A percentile compares a stretch with the other conserved stretches of the same genome.
These are phyloP conservation scores for Metschnikowia cerradonensis DNA, from an alignment of 805 yeast genomes.

Conservation along the genomic window DNA sequence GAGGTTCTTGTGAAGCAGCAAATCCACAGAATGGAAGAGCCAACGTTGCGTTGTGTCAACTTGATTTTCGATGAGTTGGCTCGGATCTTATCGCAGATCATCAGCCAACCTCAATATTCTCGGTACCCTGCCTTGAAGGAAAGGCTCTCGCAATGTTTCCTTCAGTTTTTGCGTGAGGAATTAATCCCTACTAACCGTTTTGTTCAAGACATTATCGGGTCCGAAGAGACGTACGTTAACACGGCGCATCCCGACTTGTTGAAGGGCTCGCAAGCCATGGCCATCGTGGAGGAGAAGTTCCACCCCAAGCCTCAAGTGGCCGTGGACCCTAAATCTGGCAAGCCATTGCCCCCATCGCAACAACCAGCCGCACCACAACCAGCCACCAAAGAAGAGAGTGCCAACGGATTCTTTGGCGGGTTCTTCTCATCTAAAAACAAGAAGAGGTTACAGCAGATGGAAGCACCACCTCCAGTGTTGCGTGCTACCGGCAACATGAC, in stretches of 20 bases:
- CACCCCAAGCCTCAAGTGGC: conserved; percentile 71
- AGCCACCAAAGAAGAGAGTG: conserved; percentile 37
- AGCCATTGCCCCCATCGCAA: conserved; percentile 55
- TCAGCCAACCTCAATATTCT: conserved; percentile 74
- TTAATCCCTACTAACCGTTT: conserved; percentile 82
- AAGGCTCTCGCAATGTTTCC: conserved; percentile 73
- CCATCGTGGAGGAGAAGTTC: conserved; percentile 82
- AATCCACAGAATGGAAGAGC: conserved; percentile 90
- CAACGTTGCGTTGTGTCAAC: conserved; percentile 80
- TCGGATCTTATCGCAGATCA: conserved; percentile 79
- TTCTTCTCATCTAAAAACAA: conserved; percentile 90
- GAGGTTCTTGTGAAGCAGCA: conserved; percentile 80
- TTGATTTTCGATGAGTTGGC: conserved; percentile 93
- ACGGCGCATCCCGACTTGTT: conserved; percentile 97
- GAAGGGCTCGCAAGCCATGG: conserved; percentile 93
- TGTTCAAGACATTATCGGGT: conserved; percentile 73
- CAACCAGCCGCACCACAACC: conserved; percentile 28
- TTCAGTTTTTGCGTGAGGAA: conserved; percentile 74
- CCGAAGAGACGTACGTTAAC: conserved; percentile 93
- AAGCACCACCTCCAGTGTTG: conserved; percentile 93
- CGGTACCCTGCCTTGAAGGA: conserved; percentile 92
- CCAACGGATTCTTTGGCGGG: conserved; percentile 89
- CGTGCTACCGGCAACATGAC: conserved; percentile 91
- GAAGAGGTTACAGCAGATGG: conserved; percentile 91
- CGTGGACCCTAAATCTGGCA: conserved; percentile 87